Conservation (phyloP, 2,329 filamentous ascomycete species). For the Pseudohalonectria lignicola region DNA sequence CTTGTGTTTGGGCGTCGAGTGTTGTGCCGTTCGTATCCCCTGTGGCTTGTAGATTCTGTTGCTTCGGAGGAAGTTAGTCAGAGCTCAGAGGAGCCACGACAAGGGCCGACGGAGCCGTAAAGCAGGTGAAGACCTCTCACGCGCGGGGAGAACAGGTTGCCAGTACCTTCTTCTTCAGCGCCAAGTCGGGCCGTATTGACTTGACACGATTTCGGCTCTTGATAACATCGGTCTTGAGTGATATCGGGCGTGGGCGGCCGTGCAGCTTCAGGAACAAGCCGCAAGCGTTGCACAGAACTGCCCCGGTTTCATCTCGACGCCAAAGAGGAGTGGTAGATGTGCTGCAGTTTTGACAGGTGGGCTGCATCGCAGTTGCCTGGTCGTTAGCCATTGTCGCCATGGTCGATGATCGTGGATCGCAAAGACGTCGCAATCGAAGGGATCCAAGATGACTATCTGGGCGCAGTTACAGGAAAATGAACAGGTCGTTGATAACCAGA, state of each 20-base stretch:
- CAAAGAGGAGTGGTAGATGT: slow-evolving; percentile 94
- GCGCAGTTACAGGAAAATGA: background rate
- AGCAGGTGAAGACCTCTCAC: too few relatives aligned
- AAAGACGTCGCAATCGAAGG: background rate
- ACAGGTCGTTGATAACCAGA: background rate
- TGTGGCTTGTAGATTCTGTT: slow-evolving; percentile 12
- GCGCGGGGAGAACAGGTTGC: slow-evolving; percentile 1
- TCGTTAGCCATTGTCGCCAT: slow-evolving; percentile 44
- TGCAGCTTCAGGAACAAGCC: slow-evolving; percentile 96
- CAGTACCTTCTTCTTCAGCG: slow-evolving; percentile 72
- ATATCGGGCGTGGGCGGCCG: slow-evolving; percentile 84
- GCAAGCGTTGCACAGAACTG: slow-evolving; percentile 96
- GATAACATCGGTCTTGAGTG: slow-evolving; percentile 97
- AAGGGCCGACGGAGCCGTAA: too few relatives aligned
- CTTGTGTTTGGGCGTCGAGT: slow-evolving; percentile 40
- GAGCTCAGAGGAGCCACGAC: too few relatives aligned
- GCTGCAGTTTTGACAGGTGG: slow-evolving; percentile 90
- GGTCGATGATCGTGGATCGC: slow-evolving; percentile 5
- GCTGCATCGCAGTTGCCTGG: slow-evolving; percentile 64
- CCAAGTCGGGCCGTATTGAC: slow-evolving; percentile 57
- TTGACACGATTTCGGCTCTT: slow-evolving; percentile 98
- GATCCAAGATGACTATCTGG: background rate
- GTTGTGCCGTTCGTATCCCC: slow-evolving; percentile 46
- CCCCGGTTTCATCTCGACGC: slow-evolving; percentile 92
- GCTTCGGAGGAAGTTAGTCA: background rate